A percentile compares a stretch with the other conserved stretches of the same genome.
These are phyloP conservation scores for Rhizophagus clarus DNA, from an alignment of 192 early-diverging fungal species.

Conservation along the genomic window DNA sequence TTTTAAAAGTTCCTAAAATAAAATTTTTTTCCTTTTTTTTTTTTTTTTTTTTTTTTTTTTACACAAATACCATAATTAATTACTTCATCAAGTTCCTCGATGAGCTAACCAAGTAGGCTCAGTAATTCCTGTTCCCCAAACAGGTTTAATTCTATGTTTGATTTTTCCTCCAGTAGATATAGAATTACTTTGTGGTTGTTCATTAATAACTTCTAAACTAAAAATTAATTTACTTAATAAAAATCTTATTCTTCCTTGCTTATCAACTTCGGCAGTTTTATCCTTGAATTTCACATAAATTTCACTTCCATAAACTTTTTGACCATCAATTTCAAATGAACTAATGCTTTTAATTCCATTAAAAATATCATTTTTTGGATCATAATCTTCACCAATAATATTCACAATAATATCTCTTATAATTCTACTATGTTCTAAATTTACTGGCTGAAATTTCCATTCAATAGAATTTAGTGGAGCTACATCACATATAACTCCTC, in stretches of 20 bases:
- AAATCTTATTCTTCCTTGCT: neutral
- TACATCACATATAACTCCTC: neutral
- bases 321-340: neutral
- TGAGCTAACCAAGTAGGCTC: neutral
- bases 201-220: neutral
- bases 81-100: neutral
- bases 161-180: neutral
- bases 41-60: no score
- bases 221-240: neutral
- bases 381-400: neutral
- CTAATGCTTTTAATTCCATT: neutral
- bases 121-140: neutral
- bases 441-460: neutral
- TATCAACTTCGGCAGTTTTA: neutral
- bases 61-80: neutral
- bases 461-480: neutral
- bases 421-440: neutral
- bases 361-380: neutral
- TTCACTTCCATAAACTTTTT: neutral
- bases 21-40: no score
- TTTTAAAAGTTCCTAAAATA: no score
- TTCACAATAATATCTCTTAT: neutral
- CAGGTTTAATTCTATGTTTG: neutral
- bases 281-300: neutral
- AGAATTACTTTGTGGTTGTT: neutral